phyloP scores from a whole-genome alignment of 1,139 yeast genomes.

The Geotrichum klebahnii region DNA sequence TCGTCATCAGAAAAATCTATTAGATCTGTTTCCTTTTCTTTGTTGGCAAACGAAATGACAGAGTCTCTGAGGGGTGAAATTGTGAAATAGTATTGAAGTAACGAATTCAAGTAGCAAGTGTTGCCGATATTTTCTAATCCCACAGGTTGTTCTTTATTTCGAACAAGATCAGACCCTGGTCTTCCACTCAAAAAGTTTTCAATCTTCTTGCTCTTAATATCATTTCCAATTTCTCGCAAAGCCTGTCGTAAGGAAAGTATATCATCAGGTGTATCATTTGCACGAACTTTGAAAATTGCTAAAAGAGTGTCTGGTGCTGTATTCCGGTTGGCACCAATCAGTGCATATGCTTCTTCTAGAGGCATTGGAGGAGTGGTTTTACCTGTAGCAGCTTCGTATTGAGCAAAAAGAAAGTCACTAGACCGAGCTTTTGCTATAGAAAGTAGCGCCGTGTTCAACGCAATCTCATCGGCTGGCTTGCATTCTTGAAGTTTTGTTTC shows the following conservation, averaged over 20 bases:
- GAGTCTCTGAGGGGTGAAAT: conserved; percentile 65
- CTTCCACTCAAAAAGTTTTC: conserved; percentile 28
- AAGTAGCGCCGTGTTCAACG: conserved; percentile 48
- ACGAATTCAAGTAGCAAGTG: conserved; percentile 86
- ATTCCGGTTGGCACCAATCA: conserved; percentile 34
- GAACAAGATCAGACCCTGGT: conserved; percentile 18
- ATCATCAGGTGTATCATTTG: conserved; percentile 34
- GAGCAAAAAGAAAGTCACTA: conserved; percentile 42
- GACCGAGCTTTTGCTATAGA: conserved; percentile 55
- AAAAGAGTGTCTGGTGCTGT: conserved; percentile 17
- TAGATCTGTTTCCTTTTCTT: conserved; percentile 30
- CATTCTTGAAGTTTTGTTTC: conserved; percentile 19
- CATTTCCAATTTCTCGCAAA: conserved; percentile 35
- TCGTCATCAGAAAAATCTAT: conserved; percentile 18
- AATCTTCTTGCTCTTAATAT: conserved; percentile 31
- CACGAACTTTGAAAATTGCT: conserved; percentile 35
- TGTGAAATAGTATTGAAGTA: conserved; percentile 84
- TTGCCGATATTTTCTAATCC: conserved; percentile 93
- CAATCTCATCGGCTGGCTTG: conserved; percentile 7
- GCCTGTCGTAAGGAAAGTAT: conserved; percentile 37
- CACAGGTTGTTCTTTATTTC: conserved; percentile 17
- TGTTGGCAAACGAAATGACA: conserved; percentile 49
- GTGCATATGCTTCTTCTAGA: conserved; percentile 54
- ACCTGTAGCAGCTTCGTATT: conserved; percentile 31
- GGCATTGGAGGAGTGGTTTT: conserved; percentile 40